Evolutionary conservation across 2,329 filamentous ascomycete species (phyloP), one percentile per base, ranked within the genome.

Genomic region (Gaeumannomyces sp.): DNA sequence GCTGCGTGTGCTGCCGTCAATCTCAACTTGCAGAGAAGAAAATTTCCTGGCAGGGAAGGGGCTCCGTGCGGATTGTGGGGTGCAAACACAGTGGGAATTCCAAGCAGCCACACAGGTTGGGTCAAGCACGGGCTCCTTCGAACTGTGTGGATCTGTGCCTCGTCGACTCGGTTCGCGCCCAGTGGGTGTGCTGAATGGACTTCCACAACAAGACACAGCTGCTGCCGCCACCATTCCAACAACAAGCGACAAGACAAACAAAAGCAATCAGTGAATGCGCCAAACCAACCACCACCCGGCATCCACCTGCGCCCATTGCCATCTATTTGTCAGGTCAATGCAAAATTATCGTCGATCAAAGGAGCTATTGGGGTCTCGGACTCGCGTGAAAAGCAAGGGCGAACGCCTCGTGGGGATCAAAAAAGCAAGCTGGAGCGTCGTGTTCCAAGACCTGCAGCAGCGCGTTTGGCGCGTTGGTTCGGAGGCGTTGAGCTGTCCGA

Each of bases 401-500:
- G 22, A 53, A n/a, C 45, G 22, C 45, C 45, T 61, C 25, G 27
- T 56, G 61, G 56, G 53, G 28, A 63, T 58, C 53, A 25, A 29
- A 8, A 38, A 33, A 62, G 53, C 50, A 29, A 62, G 38, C n/a
- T 22, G 50, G 22, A 45, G 38, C 38, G 38, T 19, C 38, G 22
- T 62, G 45, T 3, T 53, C 45, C 45, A 53, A 53, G 45, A 53
- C 22, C 45, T 53, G 45, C 45, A 53, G 45, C 22, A 14, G 14
- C 35, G 2, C 35, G 5, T 38, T 38, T 38, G 35, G 5, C 35
- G 14, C 35, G 33, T 33, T 13, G 33, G 33, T 3, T 33, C 38
- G 6, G 38, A 45, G 33, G 33, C 14, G 14, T 22, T 45, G 3
- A 2, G 38, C 38, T 45, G 38, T 22, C 38, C 13, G 45, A n/a